phyloP scores from a whole-genome alignment of 106 monocot species.

The Dendrobium officinale region DNA sequence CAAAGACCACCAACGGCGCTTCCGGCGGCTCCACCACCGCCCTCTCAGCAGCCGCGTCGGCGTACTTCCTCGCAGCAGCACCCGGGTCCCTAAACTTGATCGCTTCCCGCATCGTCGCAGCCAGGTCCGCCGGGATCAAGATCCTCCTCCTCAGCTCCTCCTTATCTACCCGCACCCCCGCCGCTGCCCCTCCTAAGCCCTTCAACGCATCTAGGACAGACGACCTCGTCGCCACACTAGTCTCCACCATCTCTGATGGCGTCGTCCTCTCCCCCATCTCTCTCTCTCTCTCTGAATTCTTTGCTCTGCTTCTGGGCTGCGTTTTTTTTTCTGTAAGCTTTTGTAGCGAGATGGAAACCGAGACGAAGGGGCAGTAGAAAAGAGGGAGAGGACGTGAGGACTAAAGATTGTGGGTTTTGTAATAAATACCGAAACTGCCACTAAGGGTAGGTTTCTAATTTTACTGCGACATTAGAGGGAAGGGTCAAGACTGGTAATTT shows the following conservation, averaged over 20 bases:
- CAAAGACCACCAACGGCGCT: slow-evolving; percentile 44
- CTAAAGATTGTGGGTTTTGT: background rate
- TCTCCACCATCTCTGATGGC: slow-evolving; percentile 1
- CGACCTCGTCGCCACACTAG: slow-evolving; percentile 9
- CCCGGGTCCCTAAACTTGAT: slow-evolving; percentile 5
- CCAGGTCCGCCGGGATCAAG: slow-evolving; percentile 14
- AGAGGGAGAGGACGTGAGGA: background rate
- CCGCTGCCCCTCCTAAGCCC: background rate
- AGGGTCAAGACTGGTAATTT: background rate
- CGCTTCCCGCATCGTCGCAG: slow-evolving; percentile 30
- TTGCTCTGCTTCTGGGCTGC: background rate
- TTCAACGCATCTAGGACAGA: slow-evolving; percentile 5
- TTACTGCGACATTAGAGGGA: background rate
- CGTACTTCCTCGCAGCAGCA: background rate
- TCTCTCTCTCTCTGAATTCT: background rate
- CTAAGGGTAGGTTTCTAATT: background rate
- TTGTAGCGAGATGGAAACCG: background rate
- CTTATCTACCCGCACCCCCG: slow-evolving; percentile 7
- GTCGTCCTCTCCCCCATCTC: slow-evolving; percentile 6
- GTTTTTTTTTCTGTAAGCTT: background rate
- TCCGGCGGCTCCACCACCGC: slow-evolving; percentile 19
- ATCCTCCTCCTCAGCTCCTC: slow-evolving; percentile 17
- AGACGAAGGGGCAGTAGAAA: background rate
- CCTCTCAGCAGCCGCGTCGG: background rate
- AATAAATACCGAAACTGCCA: background rate